Evolutionary conservation across 495 filamentous ascomycete species (phyloP), one percentile per base, ranked within the genome.

Genomic region (Penicillium bialowiezense): DNA sequence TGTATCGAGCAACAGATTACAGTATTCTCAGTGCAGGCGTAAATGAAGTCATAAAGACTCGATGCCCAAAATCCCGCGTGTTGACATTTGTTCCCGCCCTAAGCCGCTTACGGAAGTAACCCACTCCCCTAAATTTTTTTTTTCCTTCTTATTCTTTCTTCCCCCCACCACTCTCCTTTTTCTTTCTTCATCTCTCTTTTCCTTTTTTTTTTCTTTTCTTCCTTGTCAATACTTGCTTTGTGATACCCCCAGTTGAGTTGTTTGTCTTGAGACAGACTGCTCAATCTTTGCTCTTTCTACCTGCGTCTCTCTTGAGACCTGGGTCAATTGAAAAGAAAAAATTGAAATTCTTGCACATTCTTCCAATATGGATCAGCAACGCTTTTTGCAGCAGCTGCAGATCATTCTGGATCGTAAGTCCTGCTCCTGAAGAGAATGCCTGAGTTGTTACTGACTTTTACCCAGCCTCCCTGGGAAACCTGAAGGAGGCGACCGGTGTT

Each of bases 401-500:
- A 81, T 84, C 65, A 79, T 87, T 56, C 79, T 89, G 58, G 80
- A 86, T 51, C 87, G 87, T 90, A 72, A 70, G 85, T 81, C 17
- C 24, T 23, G 48, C 28, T 48, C 10, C 32, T 7, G 15, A 18
- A 20, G 14, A 35, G 15, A 26, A 32, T 23, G 18, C 12, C 28
- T 20, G 15, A 23, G 38, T 14, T 19, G n/a, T 24, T 21, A 40
- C 55, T 54, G 49, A 58, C 43, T 40, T 49, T 40, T 34, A 32
- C 61, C 18, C 50, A 70, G 69, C 68, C 49, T 58, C 71, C 59
- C 65, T 77, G 67, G 64, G 62, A 41, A 68, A 72, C 56, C 84
- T 98, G 62, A 96, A 96, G 77, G 81, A 86, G 44, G 90, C 90
- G 28, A 98, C 93, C n/a, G 81, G 84, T 9, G 81, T 86, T 52